Evolutionary conservation across 176 grass and related monocot species (phyloP), one percentile per base, ranked within the genome.

Genomic region (Pontederia crassipes): DNA sequence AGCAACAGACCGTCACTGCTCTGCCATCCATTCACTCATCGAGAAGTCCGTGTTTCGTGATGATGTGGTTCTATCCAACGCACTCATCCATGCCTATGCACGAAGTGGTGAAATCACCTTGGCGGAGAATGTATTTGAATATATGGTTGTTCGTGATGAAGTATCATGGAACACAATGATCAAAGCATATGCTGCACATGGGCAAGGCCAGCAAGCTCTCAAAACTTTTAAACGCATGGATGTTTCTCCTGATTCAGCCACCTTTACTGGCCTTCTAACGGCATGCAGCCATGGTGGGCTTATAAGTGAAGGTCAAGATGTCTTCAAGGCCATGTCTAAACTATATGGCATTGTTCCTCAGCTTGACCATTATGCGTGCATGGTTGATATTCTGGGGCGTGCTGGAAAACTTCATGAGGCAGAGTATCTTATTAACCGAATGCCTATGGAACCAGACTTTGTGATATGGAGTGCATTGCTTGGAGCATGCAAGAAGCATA

Each of bases 111-210:
- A 28, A 10, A 48, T 69, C 26, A 15, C 11, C 29, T 10, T 57
- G 53, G 67, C 67, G 24, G 67, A 69, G 35, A n/a, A 56, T 20
- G 35, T 69, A 8, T 69, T 69, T 48, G 53, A 57, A 45, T 14
- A 54, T 10, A 46, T 57, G 67, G 28, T 56, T 28, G 29, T 46
- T 58, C 67, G 32, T 9, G 67, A 69, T 56, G 16, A 56, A 46
- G 67, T 69, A 35, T 69, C 67, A 7, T 69, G 67, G 67, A 69
- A 69, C 53, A 57, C 67, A n/a, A 69, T 69, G 52, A 57, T 69
- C 32, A 69, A 69, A 14, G 54, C 67, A 13, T 69, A 58, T 48
- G 52, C 67, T 57, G 28, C 67, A 14, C 67, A 69, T 48, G 67
- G 67, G 28, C 35, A 3, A 57, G 67, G 53, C 10, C 46, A 45